Evolutionary conservation across 768 basidiomycete species (phyloP), one percentile per base, ranked within the genome.

Genomic region (Pleurotus salmoneostramineus): DNA sequence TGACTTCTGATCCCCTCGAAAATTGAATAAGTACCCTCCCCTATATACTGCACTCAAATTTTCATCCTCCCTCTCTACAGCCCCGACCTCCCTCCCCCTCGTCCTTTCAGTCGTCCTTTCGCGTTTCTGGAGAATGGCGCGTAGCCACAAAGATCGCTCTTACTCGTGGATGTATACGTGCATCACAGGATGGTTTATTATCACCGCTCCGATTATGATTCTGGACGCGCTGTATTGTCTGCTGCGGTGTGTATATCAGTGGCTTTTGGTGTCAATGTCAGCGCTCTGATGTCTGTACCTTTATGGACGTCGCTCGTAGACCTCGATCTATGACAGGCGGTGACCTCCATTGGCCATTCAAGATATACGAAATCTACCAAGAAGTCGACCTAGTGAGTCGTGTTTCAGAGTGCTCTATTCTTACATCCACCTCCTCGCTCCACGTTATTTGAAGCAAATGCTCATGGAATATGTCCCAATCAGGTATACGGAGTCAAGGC

Each of bases 271-370:
- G 78, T 44, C 79, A 80, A 34, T 77, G 78, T 74, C 63, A 66
- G 32, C 35, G 59, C 15, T 15, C 36, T 50, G 48, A 27, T 42
- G 7, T 47, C 61, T 55, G 10, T 31, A 1, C 21, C 21, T 27
- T 27, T 11, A 49, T 7, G 7, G 11, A 12, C 31, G 34, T n/a
- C 6, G 40, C 14, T 6, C 10, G 1, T 56, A 77, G 75, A 50
- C 76, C 77, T 32, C 72, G 75, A 48, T 77, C 76, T 2, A 74
- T 77, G 74, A 68, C 68, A 43, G 89, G 88, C 0, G 91, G 91
- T 2, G 89, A 93, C 72, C 76, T 92, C 40, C 83, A 89, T 61
- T 93, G 91, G 91, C 82, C 93, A 56, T 93, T 91, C 91, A 77
- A 79, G 56, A 84, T 84, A 2, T 93, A 93, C 67, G 82, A 78